phyloP scores from a whole-genome alignment of 805 yeast species.

The Ogataea salicorniae region DNA sequence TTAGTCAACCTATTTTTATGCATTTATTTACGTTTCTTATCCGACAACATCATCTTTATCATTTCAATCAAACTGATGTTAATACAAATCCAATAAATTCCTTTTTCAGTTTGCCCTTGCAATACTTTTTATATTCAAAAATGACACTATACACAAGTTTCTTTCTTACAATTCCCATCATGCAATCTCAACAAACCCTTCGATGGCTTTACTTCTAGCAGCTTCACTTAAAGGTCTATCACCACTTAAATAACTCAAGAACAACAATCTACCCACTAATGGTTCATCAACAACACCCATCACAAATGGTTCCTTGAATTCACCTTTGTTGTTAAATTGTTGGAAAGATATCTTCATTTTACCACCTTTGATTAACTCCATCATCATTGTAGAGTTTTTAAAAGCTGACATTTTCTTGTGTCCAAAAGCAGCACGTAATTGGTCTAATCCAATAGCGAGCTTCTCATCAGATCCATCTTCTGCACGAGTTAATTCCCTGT shows the following conservation, averaged over 20 bases:
- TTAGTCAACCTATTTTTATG: no score
- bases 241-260: constrained; percentile 73
- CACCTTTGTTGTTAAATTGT: constrained; percentile 33
- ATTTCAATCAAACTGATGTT: no score
- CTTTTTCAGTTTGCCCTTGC: no score
- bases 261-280: constrained; percentile 57
- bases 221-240: constrained; percentile 53
- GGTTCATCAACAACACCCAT: constrained; percentile 65
- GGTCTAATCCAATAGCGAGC: constrained; percentile 49
- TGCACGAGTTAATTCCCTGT: constrained; percentile 41
- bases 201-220: constrained; percentile 20
- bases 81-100: no score
- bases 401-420: constrained; percentile 66
- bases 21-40: no score
- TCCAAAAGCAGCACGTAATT: constrained; percentile 56
- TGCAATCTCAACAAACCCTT: constrained; percentile 15
- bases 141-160: not conserved
- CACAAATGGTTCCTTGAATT: constrained; percentile 19
- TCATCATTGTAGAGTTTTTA: constrained; percentile 60
- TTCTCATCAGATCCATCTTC: constrained; percentile 36
- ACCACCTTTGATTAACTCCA: constrained; percentile 51
- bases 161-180: not conserved
- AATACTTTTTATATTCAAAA: no score
- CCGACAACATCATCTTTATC: no score
- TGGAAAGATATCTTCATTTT: constrained; percentile 40